Evolutionary conservation across 495 filamentous ascomycete species (phyloP).

Genomic region (Penicillium samsonianum): DNA sequence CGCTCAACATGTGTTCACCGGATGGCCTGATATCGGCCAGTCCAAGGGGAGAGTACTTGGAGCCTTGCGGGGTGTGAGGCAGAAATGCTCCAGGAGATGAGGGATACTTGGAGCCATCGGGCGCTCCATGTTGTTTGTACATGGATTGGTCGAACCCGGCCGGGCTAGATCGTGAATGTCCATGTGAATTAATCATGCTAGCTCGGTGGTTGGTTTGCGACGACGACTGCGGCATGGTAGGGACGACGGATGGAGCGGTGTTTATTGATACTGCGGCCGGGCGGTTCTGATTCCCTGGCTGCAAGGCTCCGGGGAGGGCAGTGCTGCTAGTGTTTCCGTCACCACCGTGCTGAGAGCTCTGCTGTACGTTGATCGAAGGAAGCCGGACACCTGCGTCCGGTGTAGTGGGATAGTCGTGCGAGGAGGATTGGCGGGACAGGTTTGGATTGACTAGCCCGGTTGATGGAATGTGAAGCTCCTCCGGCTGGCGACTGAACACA

Average conservation of each 20-base stretch:
- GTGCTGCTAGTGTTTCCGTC: constrained; percentile 31
- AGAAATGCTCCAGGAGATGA: constrained; percentile 68
- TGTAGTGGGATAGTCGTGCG: constrained; percentile 49
- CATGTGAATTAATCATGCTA: constrained; percentile 62
- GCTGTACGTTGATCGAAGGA: constrained; percentile 69
- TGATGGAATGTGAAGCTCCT: constrained; percentile 79
- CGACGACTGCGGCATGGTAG: constrained; percentile 66
- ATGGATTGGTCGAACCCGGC: constrained; percentile 70
- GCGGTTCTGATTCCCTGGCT: constrained; percentile 63
- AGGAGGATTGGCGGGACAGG: constrained; percentile 47
- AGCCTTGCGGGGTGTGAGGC: constrained; percentile 69
- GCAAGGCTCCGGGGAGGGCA: constrained; percentile 68
- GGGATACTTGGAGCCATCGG: constrained; percentile 67
- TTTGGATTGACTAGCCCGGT: constrained; percentile 46
- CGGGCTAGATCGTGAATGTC: constrained; percentile 83
- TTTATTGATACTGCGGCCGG: constrained; percentile 68
- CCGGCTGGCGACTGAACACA: constrained; percentile 55
- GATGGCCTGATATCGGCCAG: constrained; percentile 86
- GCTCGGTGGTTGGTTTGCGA: constrained; percentile 68
- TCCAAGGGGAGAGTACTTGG: constrained; percentile 80
- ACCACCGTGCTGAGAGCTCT: constrained; percentile 56
- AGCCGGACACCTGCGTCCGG: constrained; percentile 43
- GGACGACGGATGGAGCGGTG: constrained; percentile 67
- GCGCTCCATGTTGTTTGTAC: constrained; percentile 69
- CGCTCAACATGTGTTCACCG: constrained; percentile 72